Conservation (phyloP, 371 early-diverging fungal genomes). For the Coemansia sp. region DNA sequence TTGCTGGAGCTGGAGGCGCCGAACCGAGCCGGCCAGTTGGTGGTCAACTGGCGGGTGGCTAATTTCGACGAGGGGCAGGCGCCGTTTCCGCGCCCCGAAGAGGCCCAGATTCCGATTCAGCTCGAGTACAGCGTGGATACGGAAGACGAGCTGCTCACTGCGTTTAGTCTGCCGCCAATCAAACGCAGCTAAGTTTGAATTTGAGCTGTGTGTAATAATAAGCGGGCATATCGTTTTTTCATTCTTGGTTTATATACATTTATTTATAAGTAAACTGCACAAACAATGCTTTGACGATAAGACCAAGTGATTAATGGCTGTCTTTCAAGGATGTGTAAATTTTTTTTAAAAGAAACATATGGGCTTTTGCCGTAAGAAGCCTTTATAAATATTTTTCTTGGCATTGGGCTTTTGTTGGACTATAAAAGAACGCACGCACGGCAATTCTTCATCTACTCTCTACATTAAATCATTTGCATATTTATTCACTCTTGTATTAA, state of each 20-base stretch:
- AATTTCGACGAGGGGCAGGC: slow-evolving; percentile 54
- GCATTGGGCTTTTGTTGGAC: neutral
- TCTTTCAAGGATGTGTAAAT: no score
- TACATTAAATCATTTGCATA: neutral
- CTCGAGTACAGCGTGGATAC: slow-evolving; percentile 49
- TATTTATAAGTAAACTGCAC: neutral
- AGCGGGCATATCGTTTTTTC: neutral
- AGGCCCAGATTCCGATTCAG: slow-evolving; percentile 46
- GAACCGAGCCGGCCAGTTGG: slow-evolving; percentile 44
- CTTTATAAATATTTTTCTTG: neutral
- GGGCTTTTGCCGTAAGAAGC: no score
- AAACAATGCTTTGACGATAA: no score
- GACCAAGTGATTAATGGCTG: no score
- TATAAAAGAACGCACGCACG: no score
- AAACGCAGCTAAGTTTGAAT: slow-evolving; percentile 15
- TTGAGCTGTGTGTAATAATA: neutral
- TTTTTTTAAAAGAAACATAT: no score
- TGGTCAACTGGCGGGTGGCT: slow-evolving; percentile 51
- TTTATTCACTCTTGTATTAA: neutral
- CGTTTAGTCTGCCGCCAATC: slow-evolving; percentile 41
- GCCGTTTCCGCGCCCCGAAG: slow-evolving; percentile 47
- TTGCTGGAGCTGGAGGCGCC: slow-evolving; percentile 52
- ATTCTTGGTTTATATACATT: neutral
- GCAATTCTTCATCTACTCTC: neutral
- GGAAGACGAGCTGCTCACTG: slow-evolving; percentile 41